Base-by-base conservation (phyloP, 352 stramenopile genomes). In the Globisporangium uncinulatum region DNA sequence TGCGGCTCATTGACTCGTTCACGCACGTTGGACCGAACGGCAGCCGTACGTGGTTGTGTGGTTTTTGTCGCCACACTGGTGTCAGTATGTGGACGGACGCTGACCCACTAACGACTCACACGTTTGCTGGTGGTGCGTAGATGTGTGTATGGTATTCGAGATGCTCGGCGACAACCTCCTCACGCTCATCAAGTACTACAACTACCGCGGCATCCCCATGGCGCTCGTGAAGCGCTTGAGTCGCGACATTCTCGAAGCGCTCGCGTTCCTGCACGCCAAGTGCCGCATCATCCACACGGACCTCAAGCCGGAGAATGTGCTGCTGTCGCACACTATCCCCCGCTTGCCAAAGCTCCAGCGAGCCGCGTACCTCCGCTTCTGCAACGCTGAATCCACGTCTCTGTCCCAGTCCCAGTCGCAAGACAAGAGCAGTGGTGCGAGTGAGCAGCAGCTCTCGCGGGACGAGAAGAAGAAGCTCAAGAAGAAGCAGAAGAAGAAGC, bases 241-340 rank as follows among this genome's bases (percentile, higher is more conserved):
- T 13, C 78, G 79, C 31, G 92, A 99, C 61, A 97, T 99, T 57
- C 94, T 97, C 52, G 83, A 96, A 62, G 97, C 87, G 14, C 79
- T 99, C 17, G 95, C 98, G 52, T 99, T 99, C 73, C 73, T 99
- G 14, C 97, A 99, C 69, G 51, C 86, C 49, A 89, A 98, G 62
- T 99, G 97, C 76, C 65, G 96, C 57, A 99, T 99, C 65, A 99
- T 99, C 73, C 97, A 99, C 80, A 99, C 97, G 6, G 97, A 99
- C 81, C 73, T 99, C 6, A 99, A 99, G 66, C 97, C 97, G 0
- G 97, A 99, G 73, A 99, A 99, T 71, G 92, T 99, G 20, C 66
- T 99, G 44, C 70, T 99, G 2, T 93, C 70, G 48, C 71, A 86
- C 56, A 73, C 63, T 13, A 87, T 94, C 29, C 81, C 81, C 7